Conservation (phyloP, 1,139 yeast species). For the Arxiozyma telluris region DNA sequence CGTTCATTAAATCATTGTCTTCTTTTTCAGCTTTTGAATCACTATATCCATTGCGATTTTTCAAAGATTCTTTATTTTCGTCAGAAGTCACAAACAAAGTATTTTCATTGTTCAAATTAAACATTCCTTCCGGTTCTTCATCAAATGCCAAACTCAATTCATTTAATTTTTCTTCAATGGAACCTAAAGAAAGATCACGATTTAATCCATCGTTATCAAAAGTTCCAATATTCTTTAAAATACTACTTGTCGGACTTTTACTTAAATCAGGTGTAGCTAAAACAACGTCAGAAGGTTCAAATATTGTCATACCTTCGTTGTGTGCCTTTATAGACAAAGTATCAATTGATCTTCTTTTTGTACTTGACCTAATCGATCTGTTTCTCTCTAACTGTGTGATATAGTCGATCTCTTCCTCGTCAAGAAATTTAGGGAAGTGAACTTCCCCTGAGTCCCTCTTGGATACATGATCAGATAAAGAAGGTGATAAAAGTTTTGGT, state of each 20-base stretch:
- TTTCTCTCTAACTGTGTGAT: constrained; percentile 66
- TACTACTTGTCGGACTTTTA: constrained; percentile 42
- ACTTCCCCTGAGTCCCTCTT: constrained; percentile 45
- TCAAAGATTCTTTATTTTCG: not conserved
- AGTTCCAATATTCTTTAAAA: constrained; percentile 37
- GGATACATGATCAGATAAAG: not conserved
- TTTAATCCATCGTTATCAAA: constrained; percentile 17
- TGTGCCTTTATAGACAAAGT: constrained; percentile 32
- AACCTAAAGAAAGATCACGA: constrained; percentile 16
- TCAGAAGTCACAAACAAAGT: not conserved
- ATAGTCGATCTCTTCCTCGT: constrained; percentile 60
- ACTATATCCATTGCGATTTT: not conserved
- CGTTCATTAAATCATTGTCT: constrained; percentile 31
- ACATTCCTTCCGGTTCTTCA: not conserved
- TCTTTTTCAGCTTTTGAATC: constrained; percentile 12
- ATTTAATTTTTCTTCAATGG: constrained; percentile 22
- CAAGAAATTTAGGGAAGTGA: constrained; percentile 60
- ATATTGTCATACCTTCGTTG: constrained; percentile 35
- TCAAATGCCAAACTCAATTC: constrained; percentile 18
- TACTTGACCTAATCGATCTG: constrained; percentile 37
- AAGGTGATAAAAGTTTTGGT: constrained; percentile 3
- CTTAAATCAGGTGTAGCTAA: constrained; percentile 30
- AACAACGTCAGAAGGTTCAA: constrained; percentile 28
- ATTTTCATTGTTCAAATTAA: not conserved
- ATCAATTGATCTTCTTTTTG: constrained; percentile 30